Evolutionary conservation across 177 flowering plant genomes (phyloP).

Genomic region (Vitis hybrid): DNA sequence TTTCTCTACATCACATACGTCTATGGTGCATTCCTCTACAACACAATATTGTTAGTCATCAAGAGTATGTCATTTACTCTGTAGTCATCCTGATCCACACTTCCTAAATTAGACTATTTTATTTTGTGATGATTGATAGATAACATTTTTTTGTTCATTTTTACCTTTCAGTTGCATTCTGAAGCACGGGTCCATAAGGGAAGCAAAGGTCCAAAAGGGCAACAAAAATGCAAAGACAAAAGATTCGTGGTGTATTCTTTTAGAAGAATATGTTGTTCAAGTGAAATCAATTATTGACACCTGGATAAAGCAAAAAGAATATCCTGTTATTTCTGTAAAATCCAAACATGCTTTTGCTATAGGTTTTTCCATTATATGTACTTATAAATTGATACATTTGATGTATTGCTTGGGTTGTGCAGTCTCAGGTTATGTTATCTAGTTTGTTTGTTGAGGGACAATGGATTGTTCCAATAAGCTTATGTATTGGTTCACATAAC

Average conservation of each 20-base stretch:
- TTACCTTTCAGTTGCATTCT: too few species aligned
- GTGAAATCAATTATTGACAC: slow-evolving; percentile 30
- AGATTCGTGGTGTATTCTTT: slow-evolving; percentile 33
- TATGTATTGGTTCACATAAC: slow-evolving; percentile 26
- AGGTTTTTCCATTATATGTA: background rate
- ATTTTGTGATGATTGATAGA: too few species aligned
- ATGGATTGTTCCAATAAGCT: slow-evolving; percentile 36
- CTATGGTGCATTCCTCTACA: too few species aligned
- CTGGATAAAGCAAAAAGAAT: slow-evolving; percentile 41
- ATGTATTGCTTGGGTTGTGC: slow-evolving; percentile 9
- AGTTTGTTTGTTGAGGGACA: slow-evolving; percentile 21
- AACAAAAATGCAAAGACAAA: slow-evolving; percentile 36
- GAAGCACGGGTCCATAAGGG: slow-evolving; percentile 19
- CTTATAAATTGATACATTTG: background rate
- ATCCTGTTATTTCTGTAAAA: slow-evolving; percentile 32
- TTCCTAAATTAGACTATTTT: too few species aligned
- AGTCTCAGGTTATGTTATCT: slow-evolving; percentile 29
- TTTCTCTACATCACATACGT: background rate
- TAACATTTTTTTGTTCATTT: too few species aligned
- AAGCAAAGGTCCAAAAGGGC: slow-evolving; percentile 18
- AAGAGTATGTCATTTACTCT: too few species aligned
- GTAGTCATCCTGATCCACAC: too few species aligned
- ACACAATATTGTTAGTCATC: too few species aligned
- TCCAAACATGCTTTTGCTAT: background rate
- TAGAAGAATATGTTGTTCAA: slow-evolving; percentile 27